Evolutionary conservation across 2,329 filamentous ascomycete species (phyloP).

Genomic region (Pseudopithomyces maydicus): DNA sequence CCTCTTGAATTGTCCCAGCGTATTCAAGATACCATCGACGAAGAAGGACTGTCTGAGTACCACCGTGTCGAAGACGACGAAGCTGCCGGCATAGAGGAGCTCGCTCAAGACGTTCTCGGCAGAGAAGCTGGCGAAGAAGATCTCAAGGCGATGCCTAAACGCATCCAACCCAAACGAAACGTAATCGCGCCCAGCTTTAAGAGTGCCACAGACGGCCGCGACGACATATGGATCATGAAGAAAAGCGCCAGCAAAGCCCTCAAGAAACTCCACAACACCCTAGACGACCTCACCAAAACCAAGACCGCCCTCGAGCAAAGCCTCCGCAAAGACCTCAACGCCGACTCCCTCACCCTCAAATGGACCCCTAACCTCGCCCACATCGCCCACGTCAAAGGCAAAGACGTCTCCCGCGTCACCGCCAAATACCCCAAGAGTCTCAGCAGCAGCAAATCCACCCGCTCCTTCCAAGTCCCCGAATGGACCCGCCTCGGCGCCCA

Average conservation of each 20-base stretch:
- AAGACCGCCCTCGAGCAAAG: slow-evolving; percentile 65
- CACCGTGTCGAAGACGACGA: slow-evolving; percentile 78
- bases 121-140: slow-evolving; percentile 68
- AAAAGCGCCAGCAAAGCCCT: slow-evolving; percentile 70
- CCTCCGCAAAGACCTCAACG: slow-evolving; percentile 64
- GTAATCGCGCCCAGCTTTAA: slow-evolving; percentile 38
- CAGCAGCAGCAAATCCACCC: slow-evolving; percentile 80
- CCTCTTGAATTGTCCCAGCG: slow-evolving; percentile 70
- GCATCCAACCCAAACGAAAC: slow-evolving; percentile 41
- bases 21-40: slow-evolving; percentile 83
- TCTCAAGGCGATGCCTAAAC: slow-evolving; percentile 45
- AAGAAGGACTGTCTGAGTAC: slow-evolving; percentile 83
- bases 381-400: slow-evolving; percentile 87
- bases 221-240: slow-evolving; percentile 68
- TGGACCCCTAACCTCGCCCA: slow-evolving; percentile 90
- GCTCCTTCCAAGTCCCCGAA: slow-evolving; percentile 79
- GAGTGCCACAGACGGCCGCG: slow-evolving; percentile 42
- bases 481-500: slow-evolving; percentile 83
- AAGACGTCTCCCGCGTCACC: slow-evolving; percentile 57
- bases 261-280: slow-evolving; percentile 67
- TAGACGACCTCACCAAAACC: slow-evolving; percentile 64
- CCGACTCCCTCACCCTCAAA: slow-evolving; percentile 69
- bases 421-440: slow-evolving; percentile 59
- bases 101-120: slow-evolving; percentile 74
- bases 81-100: slow-evolving; percentile 69